A percentile compares a stretch with the other conserved stretches of the same genome.
Conservation (phyloP, 352 stramenopile species). For the Plasmopara muralis region DNA sequence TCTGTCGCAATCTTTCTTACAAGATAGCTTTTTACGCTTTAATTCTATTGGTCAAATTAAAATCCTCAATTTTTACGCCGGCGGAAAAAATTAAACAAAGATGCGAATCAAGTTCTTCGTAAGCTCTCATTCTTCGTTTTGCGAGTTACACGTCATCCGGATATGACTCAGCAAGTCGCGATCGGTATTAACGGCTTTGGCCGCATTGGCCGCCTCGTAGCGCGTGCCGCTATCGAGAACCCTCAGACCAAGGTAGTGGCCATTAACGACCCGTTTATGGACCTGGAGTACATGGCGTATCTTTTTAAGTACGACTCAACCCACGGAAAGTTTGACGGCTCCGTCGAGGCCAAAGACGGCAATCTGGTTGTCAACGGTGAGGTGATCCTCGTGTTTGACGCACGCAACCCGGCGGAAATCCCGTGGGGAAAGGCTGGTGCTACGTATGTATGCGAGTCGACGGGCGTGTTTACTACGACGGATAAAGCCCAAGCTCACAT, state of each 20-base stretch:
- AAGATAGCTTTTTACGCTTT: no score
- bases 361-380: slow-evolving; percentile 91
- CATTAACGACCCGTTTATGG: slow-evolving; percentile 95
- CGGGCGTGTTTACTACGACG: slow-evolving; percentile 65
- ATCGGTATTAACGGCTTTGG: slow-evolving; percentile 99
- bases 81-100: no score
- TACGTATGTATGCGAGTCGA: slow-evolving; percentile 94
- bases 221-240: slow-evolving; percentile 87
- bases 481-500: slow-evolving; percentile 92
- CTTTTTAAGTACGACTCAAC: slow-evolving; percentile 91
- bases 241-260: slow-evolving; percentile 87
- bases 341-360: slow-evolving; percentile 78
- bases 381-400: slow-evolving; percentile 89
- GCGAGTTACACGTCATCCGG: no score
- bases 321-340: slow-evolving; percentile 85
- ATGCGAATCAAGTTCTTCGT: no score
- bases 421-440: slow-evolving; percentile 85
- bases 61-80: no score
- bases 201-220: slow-evolving; percentile 96
- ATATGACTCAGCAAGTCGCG: no score
- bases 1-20: no score
- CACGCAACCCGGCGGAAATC: slow-evolving; percentile 93
- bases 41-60: no score
- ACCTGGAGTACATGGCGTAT: slow-evolving; percentile 96
- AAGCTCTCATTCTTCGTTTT: no score